Evolutionary conservation across 768 basidiomycete species (phyloP).

Genomic region (Exsudoporus frostii): DNA sequence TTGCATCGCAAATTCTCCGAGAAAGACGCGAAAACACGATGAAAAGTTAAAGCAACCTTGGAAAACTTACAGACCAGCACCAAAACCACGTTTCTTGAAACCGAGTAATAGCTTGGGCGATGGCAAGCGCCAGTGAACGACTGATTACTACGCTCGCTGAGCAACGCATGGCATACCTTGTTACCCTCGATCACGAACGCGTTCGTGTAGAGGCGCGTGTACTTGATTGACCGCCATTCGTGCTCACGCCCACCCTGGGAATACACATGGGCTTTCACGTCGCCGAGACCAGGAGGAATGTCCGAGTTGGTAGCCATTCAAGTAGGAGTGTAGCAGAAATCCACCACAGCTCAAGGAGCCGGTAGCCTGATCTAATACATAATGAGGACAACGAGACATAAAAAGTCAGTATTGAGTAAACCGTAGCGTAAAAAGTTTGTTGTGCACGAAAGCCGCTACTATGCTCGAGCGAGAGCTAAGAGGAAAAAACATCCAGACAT

Average conservation of each 20-base stretch:
- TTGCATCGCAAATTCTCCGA: neutral
- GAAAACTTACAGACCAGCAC: conserved; percentile 50
- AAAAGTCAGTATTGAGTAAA: neutral
- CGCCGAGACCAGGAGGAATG: conserved; percentile 43
- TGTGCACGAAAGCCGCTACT: neutral
- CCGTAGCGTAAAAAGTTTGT: neutral
- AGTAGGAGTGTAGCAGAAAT: neutral
- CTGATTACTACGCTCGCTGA: neutral
- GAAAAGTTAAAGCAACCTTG: neutral
- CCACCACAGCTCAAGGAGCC: neutral
- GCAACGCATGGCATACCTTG: conserved; percentile 35
- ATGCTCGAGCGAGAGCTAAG: neutral
- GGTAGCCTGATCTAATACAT: conserved; percentile 9
- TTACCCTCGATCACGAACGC: conserved; percentile 58
- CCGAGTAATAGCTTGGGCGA: conserved; percentile 60
- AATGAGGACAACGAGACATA: neutral
- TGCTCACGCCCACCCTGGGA: conserved; percentile 38
- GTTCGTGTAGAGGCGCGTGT: conserved; percentile 59
- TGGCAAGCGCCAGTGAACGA: neutral
- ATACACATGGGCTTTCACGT: conserved; percentile 23
- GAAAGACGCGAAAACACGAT: neutral
- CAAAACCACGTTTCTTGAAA: conserved; percentile 78
- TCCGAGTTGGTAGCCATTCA: conserved; percentile 12
- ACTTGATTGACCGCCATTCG: conserved; percentile 47
- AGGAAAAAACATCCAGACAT: neutral